Percentiles rank a stretch among this genome's conserved stretches.
Conservation (phyloP, 441 rosid genomes). For the Populus trichocarpa region DNA sequence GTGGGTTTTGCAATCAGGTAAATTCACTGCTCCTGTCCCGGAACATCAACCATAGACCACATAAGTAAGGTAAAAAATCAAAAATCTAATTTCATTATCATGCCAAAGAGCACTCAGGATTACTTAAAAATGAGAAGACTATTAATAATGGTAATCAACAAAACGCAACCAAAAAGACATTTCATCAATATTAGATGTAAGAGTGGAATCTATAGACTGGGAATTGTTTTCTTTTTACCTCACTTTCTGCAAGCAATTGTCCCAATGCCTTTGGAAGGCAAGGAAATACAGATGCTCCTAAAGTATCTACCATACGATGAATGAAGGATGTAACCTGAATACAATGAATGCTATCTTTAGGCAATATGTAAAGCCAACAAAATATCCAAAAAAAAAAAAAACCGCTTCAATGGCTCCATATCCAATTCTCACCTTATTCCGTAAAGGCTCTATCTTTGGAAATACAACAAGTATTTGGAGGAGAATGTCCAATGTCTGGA, state of each 20-base stretch:
- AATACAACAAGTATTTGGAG: constrained; percentile 73
- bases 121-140: neutral
- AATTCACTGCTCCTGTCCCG: neutral
- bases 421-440: constrained; percentile 63
- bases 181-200: neutral
- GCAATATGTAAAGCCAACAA: constrained; percentile 9
- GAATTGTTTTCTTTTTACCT: constrained; percentile 44
- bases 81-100: constrained; percentile 3
- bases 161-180: neutral
- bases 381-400: constrained; percentile 6
- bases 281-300: constrained; percentile 85
- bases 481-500: constrained; percentile 86
- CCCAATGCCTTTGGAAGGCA: constrained; percentile 86
- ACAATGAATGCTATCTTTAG: constrained; percentile 19
- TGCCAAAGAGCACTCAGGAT: neutral
- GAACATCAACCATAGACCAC: neutral
- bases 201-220: neutral
- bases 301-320: constrained; percentile 93
- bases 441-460: constrained; percentile 72
- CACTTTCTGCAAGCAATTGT: constrained; percentile 81
- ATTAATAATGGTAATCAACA: neutral
- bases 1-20: neutral
- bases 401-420: constrained; percentile 7
- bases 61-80: neutral
- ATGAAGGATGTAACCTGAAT: constrained; percentile 78